phyloP scores from a whole-genome alignment of 1,284 basidiomycete species.

The Quambalaria eucalypti region DNA sequence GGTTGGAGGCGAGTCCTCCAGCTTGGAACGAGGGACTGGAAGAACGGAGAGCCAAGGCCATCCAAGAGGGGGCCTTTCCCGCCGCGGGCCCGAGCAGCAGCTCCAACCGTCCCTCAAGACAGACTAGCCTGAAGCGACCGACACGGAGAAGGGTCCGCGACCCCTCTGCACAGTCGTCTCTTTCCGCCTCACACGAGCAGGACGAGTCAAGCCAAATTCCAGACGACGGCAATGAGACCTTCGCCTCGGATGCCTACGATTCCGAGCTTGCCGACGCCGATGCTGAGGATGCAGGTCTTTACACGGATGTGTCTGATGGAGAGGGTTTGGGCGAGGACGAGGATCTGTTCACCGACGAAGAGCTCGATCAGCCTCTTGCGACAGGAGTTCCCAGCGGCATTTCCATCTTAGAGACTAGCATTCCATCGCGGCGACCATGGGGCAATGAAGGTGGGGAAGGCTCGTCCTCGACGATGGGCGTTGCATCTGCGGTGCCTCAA shows the following conservation, averaged over 20 bases:
- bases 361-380: constrained; percentile 13
- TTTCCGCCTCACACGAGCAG: background rate
- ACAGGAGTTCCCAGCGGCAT: constrained; percentile 12
- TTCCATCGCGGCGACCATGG: constrained; percentile 8
- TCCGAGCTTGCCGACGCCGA: background rate
- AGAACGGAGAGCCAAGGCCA: constrained; percentile 12
- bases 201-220: constrained; percentile 1
- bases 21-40: constrained; percentile 52
- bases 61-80: background rate
- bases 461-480: background rate
- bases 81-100: constrained; percentile 11
- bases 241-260: constrained; percentile 16
- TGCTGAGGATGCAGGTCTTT: background rate
- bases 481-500: constrained; percentile 11
- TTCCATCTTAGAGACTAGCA: constrained; percentile 33
- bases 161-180: background rate
- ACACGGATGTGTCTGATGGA: background rate
- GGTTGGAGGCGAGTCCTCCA: constrained; percentile 52
- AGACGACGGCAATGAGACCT: constrained; percentile 29
- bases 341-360: constrained; percentile 15
- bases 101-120: constrained; percentile 11
- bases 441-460: background rate
- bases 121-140: background rate
- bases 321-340: constrained; percentile 22
- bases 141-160: background rate